phyloP scores from a whole-genome alignment of 2,329 filamentous ascomycete genomes.

The Colletotrichum destructivum region DNA sequence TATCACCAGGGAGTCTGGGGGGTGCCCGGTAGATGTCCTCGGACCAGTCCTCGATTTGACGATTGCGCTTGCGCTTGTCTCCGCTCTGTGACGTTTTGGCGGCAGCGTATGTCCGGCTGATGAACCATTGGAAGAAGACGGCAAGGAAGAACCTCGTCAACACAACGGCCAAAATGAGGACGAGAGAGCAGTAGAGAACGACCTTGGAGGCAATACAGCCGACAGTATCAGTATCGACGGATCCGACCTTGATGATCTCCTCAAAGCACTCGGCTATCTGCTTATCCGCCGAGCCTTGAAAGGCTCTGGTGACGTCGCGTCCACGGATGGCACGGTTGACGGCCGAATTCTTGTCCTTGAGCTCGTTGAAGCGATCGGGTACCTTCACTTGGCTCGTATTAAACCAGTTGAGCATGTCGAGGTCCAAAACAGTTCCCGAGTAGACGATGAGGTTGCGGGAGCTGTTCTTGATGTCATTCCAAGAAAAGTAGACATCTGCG shows the following conservation, averaged over 20 bases:
- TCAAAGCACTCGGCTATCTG: slow-evolving; percentile 88
- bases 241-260: slow-evolving; percentile 95
- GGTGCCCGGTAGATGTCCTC: slow-evolving; percentile 97
- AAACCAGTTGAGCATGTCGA: slow-evolving; percentile 92
- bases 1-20: slow-evolving; percentile 82
- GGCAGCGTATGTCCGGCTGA: slow-evolving; percentile 88
- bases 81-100: slow-evolving; percentile 86
- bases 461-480: slow-evolving; percentile 92
- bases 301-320: slow-evolving; percentile 89
- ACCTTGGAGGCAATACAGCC: slow-evolving; percentile 98
- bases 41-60: slow-evolving; percentile 97
- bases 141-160: slow-evolving; percentile 89
- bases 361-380: slow-evolving; percentile 83
- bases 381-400: slow-evolving; percentile 84
- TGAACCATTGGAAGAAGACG: slow-evolving; percentile 95
- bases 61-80: slow-evolving; percentile 86
- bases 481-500: slow-evolving; percentile 95
- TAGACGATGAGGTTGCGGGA: slow-evolving; percentile 95
- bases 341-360: slow-evolving; percentile 76
- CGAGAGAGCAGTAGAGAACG: slow-evolving; percentile 92
- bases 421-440: slow-evolving; percentile 92
- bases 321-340: slow-evolving; percentile 79
- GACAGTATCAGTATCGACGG: slow-evolving; percentile 94
- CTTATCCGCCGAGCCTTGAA: slow-evolving; percentile 85
- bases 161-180: slow-evolving; percentile 93